Conservation (phyloP, 148 eudicot genomes). For the Camellia japonica region DNA sequence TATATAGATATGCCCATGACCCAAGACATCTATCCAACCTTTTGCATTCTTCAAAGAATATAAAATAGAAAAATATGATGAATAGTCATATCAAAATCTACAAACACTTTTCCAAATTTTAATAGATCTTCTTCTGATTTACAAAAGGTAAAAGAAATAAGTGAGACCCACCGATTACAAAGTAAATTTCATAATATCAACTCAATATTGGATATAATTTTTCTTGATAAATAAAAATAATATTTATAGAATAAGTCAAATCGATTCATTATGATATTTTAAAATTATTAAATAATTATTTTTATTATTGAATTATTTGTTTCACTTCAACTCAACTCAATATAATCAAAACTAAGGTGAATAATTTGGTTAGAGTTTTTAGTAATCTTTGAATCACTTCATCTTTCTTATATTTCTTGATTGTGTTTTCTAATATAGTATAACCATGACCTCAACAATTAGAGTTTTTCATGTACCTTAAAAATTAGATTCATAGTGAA, state of each 20-base stretch:
- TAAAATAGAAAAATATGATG: slow-evolving; percentile 8
- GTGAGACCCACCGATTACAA: neutral
- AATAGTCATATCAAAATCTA: neutral
- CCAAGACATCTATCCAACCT: slow-evolving; percentile 13
- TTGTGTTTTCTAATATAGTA: neutral
- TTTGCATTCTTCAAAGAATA: slow-evolving; percentile 24
- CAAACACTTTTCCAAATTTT: slow-evolving; percentile 13
- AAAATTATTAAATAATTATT: neutral
- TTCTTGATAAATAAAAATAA: too few species aligned
- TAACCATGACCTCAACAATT: too few species aligned
- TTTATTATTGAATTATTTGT: neutral
- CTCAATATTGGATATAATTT: too few species aligned
- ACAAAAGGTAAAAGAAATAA: neutral
- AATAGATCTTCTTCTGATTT: neutral
- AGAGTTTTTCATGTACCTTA: too few species aligned
- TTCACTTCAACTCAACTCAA: neutral
- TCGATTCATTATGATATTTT: neutral
- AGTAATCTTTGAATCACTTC: neutral
- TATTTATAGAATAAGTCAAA: too few species aligned
- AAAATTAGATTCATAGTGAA: too few species aligned
- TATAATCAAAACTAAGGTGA: neutral
- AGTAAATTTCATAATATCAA: too few species aligned
- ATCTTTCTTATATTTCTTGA: neutral
- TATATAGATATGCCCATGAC: neutral
- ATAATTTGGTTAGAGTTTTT: neutral